Base-by-base conservation (phyloP, 768 basidiomycete species). In the Suillus subalutaceus region DNA sequence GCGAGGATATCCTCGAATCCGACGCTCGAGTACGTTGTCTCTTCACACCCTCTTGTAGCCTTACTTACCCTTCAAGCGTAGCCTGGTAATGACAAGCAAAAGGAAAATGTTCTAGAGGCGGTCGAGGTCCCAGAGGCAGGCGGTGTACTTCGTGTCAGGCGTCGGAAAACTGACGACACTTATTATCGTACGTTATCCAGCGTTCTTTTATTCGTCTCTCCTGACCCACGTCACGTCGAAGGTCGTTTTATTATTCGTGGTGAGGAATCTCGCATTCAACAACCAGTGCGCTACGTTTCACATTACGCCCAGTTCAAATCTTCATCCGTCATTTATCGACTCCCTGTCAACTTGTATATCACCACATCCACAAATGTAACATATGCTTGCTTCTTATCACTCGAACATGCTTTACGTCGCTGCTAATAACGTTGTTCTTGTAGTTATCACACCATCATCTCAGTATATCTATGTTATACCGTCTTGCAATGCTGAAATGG, bases 101-200 rank as follows among this genome's bases (percentile, higher is more conserved):
- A 10, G 9, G 30, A 18, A 30, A 30, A 55, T 32, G 26, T 6
- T 3, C 10, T 3, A 48, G 43, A 38, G 30, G 61, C 30, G 1
- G 10, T 20, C n/a, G n/a, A 30, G 7, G 38, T 40, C 8, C 16
- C 18, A 13, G 59, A 61, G 8, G 38, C 13, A 16, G 59, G 15
- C 20, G n/a, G 12, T 32, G 53, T 3, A 30, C 59, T 35, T 41
- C 58, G 7, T 26, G 13, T 15, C 4, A 59, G 58, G 30, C 64
- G n/a, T 26, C 20, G 30, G 12, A 61, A n/a, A 59, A 44, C 13
- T 65, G 23, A 46, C 13, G 20, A 44, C 26, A n/a, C 8, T 65
- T 4, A 23, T 61, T 30, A 32, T 65, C 10, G 64, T 65, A 37
- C 18, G 64, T 65, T 56, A 44, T n/a, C 44, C 7, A 16, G 23